Evolutionary conservation across 1,284 basidiomycete genomes (phyloP).

Genomic region (Pseudozyma sp.): DNA sequence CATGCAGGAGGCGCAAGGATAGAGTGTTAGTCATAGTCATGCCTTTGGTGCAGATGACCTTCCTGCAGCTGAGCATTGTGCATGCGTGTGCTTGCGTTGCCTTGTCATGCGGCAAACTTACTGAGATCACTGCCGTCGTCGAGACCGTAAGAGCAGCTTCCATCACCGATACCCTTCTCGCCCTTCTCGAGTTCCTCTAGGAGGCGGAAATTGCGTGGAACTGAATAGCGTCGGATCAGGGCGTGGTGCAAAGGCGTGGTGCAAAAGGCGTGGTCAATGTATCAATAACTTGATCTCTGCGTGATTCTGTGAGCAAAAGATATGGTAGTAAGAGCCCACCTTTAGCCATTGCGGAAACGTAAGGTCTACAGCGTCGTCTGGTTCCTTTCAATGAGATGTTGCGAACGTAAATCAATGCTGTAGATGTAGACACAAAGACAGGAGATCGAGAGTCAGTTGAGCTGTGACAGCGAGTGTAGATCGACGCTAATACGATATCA

Average conservation of each 20-base stretch:
- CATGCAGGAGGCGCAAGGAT: not conserved
- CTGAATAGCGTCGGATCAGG: conserved; percentile 71
- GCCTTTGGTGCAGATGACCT: not conserved
- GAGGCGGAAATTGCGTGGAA: conserved; percentile 94
- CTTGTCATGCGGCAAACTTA: conserved; percentile 35
- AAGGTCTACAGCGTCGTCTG: not conserved
- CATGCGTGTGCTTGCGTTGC: not conserved
- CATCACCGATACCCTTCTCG: conserved; percentile 98
- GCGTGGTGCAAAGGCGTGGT: not conserved
- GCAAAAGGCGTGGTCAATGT: not conserved
- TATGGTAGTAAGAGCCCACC: conserved; percentile 7
- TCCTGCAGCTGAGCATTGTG: not conserved
- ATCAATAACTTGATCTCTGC: not conserved
- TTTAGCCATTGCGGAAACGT: conserved; percentile 30
- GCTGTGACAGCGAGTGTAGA: too few species aligned
- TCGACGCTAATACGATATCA: too few species aligned
- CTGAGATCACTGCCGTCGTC: conserved; percentile 66
- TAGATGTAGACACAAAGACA: too few species aligned
- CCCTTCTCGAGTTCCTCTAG: conserved; percentile 95
- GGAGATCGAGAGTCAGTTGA: too few species aligned
- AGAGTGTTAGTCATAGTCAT: too few species aligned
- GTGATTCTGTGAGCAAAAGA: not conserved
- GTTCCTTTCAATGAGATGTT: not conserved
- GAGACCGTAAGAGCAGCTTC: conserved; percentile 90
- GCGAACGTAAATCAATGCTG: too few species aligned